phyloP scores from a whole-genome alignment of 2,329 filamentous ascomycete genomes.

The Fusarium proliferatum region DNA sequence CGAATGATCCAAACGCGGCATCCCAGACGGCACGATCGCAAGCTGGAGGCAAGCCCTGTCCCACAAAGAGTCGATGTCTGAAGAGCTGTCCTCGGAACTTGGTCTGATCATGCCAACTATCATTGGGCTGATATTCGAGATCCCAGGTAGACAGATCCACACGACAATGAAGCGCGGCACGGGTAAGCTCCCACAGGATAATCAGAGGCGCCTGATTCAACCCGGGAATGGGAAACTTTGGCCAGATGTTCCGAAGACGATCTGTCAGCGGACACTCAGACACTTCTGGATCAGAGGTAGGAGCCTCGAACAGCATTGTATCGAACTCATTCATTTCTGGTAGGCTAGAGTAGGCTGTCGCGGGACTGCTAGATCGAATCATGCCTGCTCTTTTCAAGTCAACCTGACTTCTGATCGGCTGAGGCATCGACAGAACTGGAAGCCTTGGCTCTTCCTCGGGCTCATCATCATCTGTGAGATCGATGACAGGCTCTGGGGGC shows the following conservation, averaged over 20 bases:
- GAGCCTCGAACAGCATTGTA: not conserved
- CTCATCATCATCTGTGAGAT: conserved; percentile 1
- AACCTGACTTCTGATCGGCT: not conserved
- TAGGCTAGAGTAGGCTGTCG: conserved; percentile 33
- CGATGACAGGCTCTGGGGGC: conserved; percentile 14
- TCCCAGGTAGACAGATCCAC: conserved; percentile 53
- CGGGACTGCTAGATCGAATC: conserved; percentile 20
- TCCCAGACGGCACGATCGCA: conserved; percentile 60
- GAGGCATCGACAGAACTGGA: not conserved
- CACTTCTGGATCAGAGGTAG: not conserved
- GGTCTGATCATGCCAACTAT: conserved; percentile 57
- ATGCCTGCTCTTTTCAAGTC: not conserved
- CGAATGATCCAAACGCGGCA: conserved; percentile 53
- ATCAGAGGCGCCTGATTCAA: conserved; percentile 59
- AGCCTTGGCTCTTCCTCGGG: conserved; percentile 23
- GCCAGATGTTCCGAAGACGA: conserved; percentile 53
- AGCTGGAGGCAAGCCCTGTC: conserved; percentile 60
- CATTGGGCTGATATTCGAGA: conserved; percentile 49
- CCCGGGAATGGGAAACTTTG: conserved; percentile 52
- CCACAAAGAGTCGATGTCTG: conserved; percentile 53
- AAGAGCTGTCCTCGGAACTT: conserved; percentile 56
- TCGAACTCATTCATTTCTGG: conserved; percentile 31
- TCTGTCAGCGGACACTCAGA: conserved; percentile 30
- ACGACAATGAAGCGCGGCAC: conserved; percentile 59
- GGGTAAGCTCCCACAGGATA: conserved; percentile 64